phyloP scores from a whole-genome alignment of 1,139 yeast genomes.

The Geotrichum cucujoidarum region DNA sequence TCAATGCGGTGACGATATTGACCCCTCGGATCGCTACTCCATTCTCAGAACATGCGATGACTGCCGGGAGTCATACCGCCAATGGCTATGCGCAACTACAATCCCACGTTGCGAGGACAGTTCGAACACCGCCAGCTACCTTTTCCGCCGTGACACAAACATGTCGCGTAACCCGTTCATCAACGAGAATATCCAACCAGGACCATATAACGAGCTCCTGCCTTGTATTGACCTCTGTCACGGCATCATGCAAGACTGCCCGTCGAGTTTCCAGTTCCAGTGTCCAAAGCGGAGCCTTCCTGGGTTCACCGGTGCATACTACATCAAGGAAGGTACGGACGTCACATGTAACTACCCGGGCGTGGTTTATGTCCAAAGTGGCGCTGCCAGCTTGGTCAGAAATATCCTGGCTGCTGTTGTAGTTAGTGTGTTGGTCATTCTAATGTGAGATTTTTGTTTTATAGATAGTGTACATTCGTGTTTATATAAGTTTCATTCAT shows the following conservation, averaged over 20 bases:
- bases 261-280: constrained; percentile 62
- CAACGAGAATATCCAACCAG: constrained; percentile 54
- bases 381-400: neutral
- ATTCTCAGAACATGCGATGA: constrained; percentile 68
- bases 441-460: neutral
- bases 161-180: constrained; percentile 60
- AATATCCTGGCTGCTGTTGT: neutral
- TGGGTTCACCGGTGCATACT: constrained; percentile 19
- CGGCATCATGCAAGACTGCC: constrained; percentile 77
- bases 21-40: constrained; percentile 53
- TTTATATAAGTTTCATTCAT: neutral
- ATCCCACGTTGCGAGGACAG: constrained; percentile 78
- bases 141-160: constrained; percentile 45
- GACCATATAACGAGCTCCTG: constrained; percentile 67
- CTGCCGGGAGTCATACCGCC: constrained; percentile 66
- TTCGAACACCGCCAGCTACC: constrained; percentile 46
- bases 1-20: constrained; percentile 70
- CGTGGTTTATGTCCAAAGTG: constrained; percentile 16
- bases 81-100: constrained; percentile 86
- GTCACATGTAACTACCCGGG: constrained; percentile 20
- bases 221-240: constrained; percentile 85
- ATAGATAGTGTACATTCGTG: neutral
- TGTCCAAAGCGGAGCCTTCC: constrained; percentile 46
- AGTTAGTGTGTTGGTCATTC: no score
- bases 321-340: constrained; percentile 10